Percentiles rank a stretch among this genome's conserved stretches.
These are phyloP conservation scores for Skeletonema grethae DNA, from an alignment of 108 stramenopile genomes.

Conservation along the genomic window DNA sequence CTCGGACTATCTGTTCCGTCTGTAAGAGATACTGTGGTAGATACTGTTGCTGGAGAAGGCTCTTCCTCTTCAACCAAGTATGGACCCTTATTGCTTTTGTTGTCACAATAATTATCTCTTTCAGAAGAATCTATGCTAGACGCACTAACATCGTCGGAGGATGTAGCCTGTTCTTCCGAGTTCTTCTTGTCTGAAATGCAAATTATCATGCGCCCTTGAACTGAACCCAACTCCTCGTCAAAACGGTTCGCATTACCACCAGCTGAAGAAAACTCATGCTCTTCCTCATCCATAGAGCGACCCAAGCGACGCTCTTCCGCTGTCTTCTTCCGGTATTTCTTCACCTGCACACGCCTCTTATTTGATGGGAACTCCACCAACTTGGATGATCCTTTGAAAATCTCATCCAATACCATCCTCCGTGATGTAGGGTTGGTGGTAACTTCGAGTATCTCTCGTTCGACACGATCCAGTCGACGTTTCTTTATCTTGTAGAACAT, in stretches of 20 bases:
- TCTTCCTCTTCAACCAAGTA: background rate
- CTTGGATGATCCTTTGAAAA: slow-evolving; percentile 22
- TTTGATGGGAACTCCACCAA: slow-evolving; percentile 7
- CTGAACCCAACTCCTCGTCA: slow-evolving; percentile 1
- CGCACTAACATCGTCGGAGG: background rate
- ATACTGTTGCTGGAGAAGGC: background rate
- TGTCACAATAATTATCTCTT: background rate
- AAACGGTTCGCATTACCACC: background rate
- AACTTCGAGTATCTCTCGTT: slow-evolving; percentile 29
- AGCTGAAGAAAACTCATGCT: background rate
- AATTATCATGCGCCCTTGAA: slow-evolving; percentile 12
- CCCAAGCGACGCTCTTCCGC: slow-evolving; percentile 6
- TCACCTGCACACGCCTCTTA: slow-evolving; percentile 18
- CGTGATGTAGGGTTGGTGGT: slow-evolving; percentile 32
- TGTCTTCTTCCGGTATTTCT: slow-evolving; percentile 23
- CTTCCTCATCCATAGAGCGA: background rate
- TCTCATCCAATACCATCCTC: slow-evolving; percentile 27
- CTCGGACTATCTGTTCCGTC: background rate
- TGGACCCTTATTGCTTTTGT: background rate
- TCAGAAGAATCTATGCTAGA: background rate
- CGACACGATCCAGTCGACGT: slow-evolving; percentile 8
- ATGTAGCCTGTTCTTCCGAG: background rate
- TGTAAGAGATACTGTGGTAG: too few relatives aligned
- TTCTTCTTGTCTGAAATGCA: background rate
- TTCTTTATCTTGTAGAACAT: slow-evolving; percentile 9